A percentile compares a stretch with the other conserved stretches of the same genome.
Conservation (phyloP, 805 yeast species). For the Wickerhamomyces hampshirensis region DNA sequence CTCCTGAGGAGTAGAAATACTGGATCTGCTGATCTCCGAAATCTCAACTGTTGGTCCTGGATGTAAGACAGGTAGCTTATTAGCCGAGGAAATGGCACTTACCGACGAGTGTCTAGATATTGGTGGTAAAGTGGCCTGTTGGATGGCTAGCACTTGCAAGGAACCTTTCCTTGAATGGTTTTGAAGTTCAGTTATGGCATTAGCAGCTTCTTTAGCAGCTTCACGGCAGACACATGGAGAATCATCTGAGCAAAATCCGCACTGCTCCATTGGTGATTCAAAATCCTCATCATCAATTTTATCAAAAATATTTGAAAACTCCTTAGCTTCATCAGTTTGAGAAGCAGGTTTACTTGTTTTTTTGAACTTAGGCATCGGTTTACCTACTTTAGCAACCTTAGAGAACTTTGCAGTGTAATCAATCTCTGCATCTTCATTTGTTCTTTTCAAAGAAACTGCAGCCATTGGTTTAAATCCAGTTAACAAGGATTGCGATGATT, state of each 20-base stretch:
- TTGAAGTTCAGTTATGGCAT: constrained; percentile 27
- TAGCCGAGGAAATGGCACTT: constrained; percentile 23
- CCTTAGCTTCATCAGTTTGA: constrained; percentile 8
- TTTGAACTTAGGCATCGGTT: constrained; percentile 23
- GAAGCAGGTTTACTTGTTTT: constrained; percentile 7
- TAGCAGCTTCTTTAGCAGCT: constrained; percentile 43
- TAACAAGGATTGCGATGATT: constrained; percentile 20
- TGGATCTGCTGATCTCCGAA: constrained; percentile 27
- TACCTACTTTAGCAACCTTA: constrained; percentile 24
- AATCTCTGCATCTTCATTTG: constrained; percentile 35
- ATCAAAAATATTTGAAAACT: constrained; percentile 18
- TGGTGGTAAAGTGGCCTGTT: constrained; percentile 34
- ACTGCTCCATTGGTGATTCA: constrained; percentile 58
- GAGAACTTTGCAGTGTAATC: constrained; percentile 55
- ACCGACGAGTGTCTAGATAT: constrained; percentile 28
- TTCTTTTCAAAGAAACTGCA: constrained; percentile 56
- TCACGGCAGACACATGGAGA: constrained; percentile 92
- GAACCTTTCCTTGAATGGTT: constrained; percentile 21
- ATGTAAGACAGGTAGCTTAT: constrained; percentile 51
- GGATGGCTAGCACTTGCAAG: constrained; percentile 4
- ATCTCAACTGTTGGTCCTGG: constrained; percentile 61
- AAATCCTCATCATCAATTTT: constrained; percentile 32
- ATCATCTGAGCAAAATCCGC: constrained; percentile 92
- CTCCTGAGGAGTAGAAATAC: constrained; percentile 21
- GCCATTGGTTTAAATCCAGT: constrained; percentile 47